A percentile compares a stretch with the other conserved stretches of the same genome.
Evolutionary conservation across 2,329 filamentous ascomycete genomes (phyloP).

Genomic region (Mycosphaerelloides madeirae): DNA sequence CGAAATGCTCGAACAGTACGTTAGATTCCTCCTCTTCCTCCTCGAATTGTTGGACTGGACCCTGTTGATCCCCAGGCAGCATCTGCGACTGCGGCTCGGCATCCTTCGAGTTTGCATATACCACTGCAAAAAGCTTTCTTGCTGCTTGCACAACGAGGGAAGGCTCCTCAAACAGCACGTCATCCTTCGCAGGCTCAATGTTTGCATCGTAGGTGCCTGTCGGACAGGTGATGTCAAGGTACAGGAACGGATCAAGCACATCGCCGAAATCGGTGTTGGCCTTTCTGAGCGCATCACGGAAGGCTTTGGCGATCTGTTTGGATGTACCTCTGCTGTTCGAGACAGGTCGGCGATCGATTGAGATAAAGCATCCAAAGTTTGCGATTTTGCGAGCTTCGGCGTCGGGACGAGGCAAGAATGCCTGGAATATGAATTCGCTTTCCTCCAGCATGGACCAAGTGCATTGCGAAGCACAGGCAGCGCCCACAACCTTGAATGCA

Average conservation of each 20-base stretch:
- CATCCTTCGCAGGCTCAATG: conserved; percentile 66
- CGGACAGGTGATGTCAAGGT: conserved; percentile 60
- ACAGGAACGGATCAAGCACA: conserved; percentile 56
- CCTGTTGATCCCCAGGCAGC: too few species aligned
- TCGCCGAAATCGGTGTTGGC: conserved; percentile 22
- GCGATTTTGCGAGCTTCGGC: conserved; percentile 40
- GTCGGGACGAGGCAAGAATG: conserved; percentile 53
- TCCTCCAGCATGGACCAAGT: conserved; percentile 36
- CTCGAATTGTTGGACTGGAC: too few species aligned
- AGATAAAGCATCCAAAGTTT: conserved; percentile 53
- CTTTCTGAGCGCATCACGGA: conserved; percentile 48
- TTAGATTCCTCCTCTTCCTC: too few species aligned
- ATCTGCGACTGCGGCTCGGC: neutral
- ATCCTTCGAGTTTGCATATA: conserved; percentile 14
- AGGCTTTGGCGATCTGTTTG: conserved; percentile 55
- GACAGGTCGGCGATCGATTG: conserved; percentile 64
- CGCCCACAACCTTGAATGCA: conserved; percentile 57
- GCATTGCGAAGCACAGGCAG: conserved; percentile 53
- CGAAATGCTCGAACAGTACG: too few species aligned
- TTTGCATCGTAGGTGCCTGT: conserved; percentile 65
- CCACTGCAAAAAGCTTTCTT: conserved; percentile 40
- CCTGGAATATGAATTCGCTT: conserved; percentile 48
- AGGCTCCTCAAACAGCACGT: conserved; percentile 63
- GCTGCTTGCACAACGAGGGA: conserved; percentile 40
- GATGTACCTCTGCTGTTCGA: conserved; percentile 51